These are phyloP conservation scores for Candida incommunis DNA, from an alignment of 805 yeast species.

Conservation along the genomic window DNA sequence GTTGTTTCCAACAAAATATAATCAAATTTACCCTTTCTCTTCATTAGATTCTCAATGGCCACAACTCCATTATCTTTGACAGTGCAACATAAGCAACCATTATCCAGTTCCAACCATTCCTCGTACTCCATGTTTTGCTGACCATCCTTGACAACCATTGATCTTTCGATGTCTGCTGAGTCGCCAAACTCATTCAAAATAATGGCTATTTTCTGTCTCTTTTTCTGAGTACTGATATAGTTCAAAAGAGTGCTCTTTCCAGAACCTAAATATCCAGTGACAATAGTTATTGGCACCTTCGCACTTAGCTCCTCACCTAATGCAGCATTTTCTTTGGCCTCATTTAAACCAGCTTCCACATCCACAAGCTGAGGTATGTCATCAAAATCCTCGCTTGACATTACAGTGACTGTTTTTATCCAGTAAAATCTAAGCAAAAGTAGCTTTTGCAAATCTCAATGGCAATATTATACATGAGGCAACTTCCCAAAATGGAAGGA, in stretches of 20 bases:
- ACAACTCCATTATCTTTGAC: slow-evolving; percentile 90
- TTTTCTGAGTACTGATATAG: slow-evolving; percentile 44
- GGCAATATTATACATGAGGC: too few relatives aligned
- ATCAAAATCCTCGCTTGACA: too few relatives aligned
- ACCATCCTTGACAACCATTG: slow-evolving; percentile 53
- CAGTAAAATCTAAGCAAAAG: too few relatives aligned
- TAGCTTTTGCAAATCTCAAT: too few relatives aligned
- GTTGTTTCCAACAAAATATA: slow-evolving; percentile 89
- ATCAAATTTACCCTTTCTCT: slow-evolving; percentile 61
- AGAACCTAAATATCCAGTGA: slow-evolving; percentile 90
- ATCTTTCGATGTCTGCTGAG: slow-evolving; percentile 76
- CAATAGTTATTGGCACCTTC: slow-evolving; percentile 79
- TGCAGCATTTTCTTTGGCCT: neutral
- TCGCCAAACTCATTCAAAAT: slow-evolving; percentile 84
- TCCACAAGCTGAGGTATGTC: slow-evolving; percentile 18
- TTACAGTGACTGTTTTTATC: too few relatives aligned
- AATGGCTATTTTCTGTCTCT: slow-evolving; percentile 71
- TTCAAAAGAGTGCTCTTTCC: slow-evolving; percentile 80
- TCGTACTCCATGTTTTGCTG: slow-evolving; percentile 42
- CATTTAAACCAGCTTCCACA: too few relatives aligned
- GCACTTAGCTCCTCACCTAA: slow-evolving; percentile 6
- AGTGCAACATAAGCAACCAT: slow-evolving; percentile 94
- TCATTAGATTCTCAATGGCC: slow-evolving; percentile 81
- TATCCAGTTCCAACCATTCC: slow-evolving; percentile 94
- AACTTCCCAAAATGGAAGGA: too few relatives aligned